Evolutionary conservation across 176 grass and related monocot species (phyloP).

Genomic region (Musa schizocarpa): DNA sequence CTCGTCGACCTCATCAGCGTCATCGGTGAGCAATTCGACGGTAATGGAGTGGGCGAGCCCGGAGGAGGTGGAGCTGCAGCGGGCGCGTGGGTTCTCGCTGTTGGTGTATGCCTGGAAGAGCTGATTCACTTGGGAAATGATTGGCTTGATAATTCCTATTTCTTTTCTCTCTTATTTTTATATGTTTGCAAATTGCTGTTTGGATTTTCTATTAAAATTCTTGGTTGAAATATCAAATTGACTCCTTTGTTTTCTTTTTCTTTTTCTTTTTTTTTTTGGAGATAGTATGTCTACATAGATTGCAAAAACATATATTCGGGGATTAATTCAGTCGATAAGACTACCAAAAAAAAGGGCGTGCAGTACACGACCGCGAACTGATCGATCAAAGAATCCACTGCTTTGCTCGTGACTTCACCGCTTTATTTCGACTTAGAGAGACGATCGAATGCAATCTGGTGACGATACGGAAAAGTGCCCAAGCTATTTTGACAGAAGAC

Average conservation of each 20-base stretch:
- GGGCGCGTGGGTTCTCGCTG: constrained; percentile 52
- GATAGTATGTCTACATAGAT: background rate
- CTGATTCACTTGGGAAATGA: constrained; percentile 12
- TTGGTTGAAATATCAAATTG: constrained; percentile 1
- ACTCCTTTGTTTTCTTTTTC: background rate
- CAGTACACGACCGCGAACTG: too few species aligned
- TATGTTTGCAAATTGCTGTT: background rate
- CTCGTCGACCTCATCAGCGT: constrained; percentile 51
- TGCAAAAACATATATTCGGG: background rate
- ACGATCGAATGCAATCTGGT: too few species aligned
- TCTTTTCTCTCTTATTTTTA: background rate
- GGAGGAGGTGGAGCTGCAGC: constrained; percentile 64
- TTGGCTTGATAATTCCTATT: background rate
- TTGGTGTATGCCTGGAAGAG: constrained; percentile 78
- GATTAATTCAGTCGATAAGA: background rate
- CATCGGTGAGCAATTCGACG: constrained; percentile 56
- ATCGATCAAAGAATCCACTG: too few species aligned
- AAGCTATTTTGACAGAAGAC: too few species aligned
- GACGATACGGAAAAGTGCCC: too few species aligned
- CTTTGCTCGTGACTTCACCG: too few species aligned
- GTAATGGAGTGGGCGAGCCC: constrained; percentile 86
- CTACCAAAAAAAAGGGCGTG: too few species aligned
- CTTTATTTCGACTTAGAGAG: too few species aligned
- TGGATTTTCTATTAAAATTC: background rate
- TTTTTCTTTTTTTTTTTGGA: background rate